Evolutionary conservation across 2,329 filamentous ascomycete species (phyloP).

Genomic region (Arthrobotrys musiformis): DNA sequence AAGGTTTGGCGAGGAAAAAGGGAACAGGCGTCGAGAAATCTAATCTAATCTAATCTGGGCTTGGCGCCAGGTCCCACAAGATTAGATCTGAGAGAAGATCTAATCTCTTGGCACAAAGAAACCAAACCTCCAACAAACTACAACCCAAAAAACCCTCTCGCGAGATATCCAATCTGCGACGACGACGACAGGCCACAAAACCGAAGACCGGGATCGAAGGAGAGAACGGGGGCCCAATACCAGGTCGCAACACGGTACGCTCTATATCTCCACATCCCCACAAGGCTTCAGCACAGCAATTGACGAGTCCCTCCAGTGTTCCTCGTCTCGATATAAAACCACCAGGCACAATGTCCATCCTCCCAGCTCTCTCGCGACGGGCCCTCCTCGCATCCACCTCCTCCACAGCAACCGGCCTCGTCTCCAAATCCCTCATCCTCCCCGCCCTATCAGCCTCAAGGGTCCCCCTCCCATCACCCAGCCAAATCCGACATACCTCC

Average conservation of each 20-base stretch:
- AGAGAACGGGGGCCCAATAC: neutral
- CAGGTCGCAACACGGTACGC: constrained; percentile 1
- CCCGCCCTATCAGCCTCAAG: constrained; percentile 63
- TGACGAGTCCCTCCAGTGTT: neutral
- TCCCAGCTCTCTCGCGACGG: constrained; percentile 34
- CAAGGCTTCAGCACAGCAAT: neutral
- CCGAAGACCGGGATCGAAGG: neutral
- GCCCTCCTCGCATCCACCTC: constrained; percentile 1
- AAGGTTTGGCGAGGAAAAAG: constrained; percentile 17
- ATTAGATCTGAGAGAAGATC: constrained; percentile 16
- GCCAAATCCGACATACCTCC: constrained; percentile 46
- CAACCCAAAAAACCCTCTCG: constrained; percentile 10
- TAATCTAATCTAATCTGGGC: neutral
- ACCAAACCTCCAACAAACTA: constrained; percentile 24
- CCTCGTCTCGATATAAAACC: neutral
- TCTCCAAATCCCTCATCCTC: constrained; percentile 66
- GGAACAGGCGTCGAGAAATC: neutral
- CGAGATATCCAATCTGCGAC: neutral
- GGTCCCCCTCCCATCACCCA: constrained; percentile 29
- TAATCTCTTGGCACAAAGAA: constrained; percentile 42
- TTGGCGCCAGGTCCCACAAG: too few relatives aligned
- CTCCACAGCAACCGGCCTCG: constrained; percentile 59
- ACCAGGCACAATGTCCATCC: constrained; percentile 25
- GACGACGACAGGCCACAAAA: neutral
- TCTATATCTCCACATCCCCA: neutral